Percentiles rank a stretch among this genome's conserved stretches.
Conservation (phyloP, 306 rosid genomes). For the Corylus heterophylla region DNA sequence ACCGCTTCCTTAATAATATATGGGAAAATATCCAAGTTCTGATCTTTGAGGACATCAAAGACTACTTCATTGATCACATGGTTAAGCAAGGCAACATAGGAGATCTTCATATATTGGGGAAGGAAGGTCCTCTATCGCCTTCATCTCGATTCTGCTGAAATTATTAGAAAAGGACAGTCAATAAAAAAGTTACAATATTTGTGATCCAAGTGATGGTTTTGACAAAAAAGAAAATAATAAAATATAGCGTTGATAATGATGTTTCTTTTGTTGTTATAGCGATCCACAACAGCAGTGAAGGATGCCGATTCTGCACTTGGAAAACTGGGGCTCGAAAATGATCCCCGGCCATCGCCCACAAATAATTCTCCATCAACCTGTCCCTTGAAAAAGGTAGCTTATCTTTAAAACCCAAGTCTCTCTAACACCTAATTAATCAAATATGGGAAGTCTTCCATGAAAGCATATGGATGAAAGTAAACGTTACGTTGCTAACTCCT, state of each 20-base stretch:
- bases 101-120: slow-evolving; percentile 25
- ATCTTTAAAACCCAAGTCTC: slow-evolving; percentile 23
- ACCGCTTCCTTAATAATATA: slow-evolving; percentile 23
- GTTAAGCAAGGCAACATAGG: slow-evolving; percentile 26
- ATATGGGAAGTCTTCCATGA: not conserved
- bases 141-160: slow-evolving; percentile 20
- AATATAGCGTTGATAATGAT: not conserved
- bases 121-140: slow-evolving; percentile 27
- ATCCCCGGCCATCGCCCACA: slow-evolving; percentile 31
- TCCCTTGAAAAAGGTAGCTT: slow-evolving; percentile 33
- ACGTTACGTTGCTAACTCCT: slow-evolving; percentile 26
- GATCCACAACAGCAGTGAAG: slow-evolving; percentile 24
- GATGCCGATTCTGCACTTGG: slow-evolving; percentile 30
- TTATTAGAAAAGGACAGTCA: not conserved
- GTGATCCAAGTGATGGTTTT: not conserved
- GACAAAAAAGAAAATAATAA: not conserved
- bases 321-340: slow-evolving; percentile 24
- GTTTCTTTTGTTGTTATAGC: not conserved
- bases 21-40: not conserved
- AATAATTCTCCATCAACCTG: slow-evolving; percentile 34
- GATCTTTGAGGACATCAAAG: slow-evolving; percentile 5
- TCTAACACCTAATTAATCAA: slow-evolving; percentile 31
- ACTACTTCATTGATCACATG: slow-evolving; percentile 25
- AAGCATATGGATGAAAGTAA: not conserved
- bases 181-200: not conserved